A percentile compares a stretch with the other conserved stretches of the same genome.
Conservation (phyloP, 2,329 filamentous ascomycete genomes). For the Byssoonygena ceratinophila region DNA sequence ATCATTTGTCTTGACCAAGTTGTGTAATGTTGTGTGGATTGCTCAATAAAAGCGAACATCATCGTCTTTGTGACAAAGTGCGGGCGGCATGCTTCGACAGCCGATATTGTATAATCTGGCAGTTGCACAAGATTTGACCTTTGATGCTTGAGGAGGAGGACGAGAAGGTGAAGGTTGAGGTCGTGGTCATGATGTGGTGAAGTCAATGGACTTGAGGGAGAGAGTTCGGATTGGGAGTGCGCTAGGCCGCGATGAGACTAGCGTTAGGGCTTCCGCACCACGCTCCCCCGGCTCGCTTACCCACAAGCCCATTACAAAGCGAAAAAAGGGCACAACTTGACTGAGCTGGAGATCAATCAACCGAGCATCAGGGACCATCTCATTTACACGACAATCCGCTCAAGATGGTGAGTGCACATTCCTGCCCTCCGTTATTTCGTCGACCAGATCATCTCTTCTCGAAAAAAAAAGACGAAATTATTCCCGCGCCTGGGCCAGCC, state of each 20-base stretch:
- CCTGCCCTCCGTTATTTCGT: slow-evolving; percentile 5
- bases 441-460: not conserved
- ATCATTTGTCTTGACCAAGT: not conserved
- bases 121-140: too few relatives aligned
- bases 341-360: slow-evolving; percentile 31
- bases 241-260: slow-evolving; percentile 22
- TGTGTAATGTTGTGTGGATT: too few relatives aligned
- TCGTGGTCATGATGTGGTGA: too few relatives aligned
- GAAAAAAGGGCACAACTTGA: slow-evolving; percentile 12
- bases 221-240: not conserved
- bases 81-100: too few relatives aligned
- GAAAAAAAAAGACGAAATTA: not conserved
- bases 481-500: not conserved
- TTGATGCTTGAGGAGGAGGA: too few relatives aligned
- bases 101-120: too few relatives aligned
- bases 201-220: not conserved
- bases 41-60: too few relatives aligned
- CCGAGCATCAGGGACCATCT: slow-evolving; percentile 26
- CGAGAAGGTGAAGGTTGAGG: too few relatives aligned
- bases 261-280: slow-evolving; percentile 31
- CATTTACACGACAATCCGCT: slow-evolving; percentile 33
- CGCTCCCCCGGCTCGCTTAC: slow-evolving; percentile 17
- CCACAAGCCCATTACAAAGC: not conserved
- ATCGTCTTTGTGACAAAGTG: too few relatives aligned
- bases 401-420: slow-evolving; percentile 41